These are phyloP conservation scores for Colletotrichum sp. DNA, from an alignment of 2,329 filamentous ascomycete genomes.

Conservation along the genomic window DNA sequence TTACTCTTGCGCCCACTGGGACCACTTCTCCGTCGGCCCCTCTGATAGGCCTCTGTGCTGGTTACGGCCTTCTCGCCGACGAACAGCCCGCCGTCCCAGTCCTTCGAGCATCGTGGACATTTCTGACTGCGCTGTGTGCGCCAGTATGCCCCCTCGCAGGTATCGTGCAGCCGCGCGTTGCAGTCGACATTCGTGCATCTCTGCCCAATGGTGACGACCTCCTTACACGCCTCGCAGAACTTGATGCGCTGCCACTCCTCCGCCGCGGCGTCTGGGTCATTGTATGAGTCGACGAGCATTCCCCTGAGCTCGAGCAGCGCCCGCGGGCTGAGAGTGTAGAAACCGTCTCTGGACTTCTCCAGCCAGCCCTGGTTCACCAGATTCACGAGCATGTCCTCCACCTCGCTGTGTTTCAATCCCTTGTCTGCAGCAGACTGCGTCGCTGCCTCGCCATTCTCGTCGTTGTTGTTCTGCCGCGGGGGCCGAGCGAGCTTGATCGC, in stretches of 20 bases:
- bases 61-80: conserved; percentile 65
- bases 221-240: conserved; percentile 85
- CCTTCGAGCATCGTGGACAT: conserved; percentile 66
- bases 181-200: conserved; percentile 76
- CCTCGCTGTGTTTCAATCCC: conserved; percentile 77
- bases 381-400: conserved; percentile 72
- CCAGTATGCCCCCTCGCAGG: conserved; percentile 78
- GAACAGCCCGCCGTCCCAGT: conserved; percentile 55
- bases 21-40: conserved; percentile 41
- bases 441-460: conserved; percentile 36
- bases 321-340: conserved; percentile 78
- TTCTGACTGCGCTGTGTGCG: conserved; percentile 63
- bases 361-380: conserved; percentile 87
- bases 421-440: conserved; percentile 43
- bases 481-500: conserved; percentile 73
- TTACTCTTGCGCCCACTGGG: conserved; percentile 36
- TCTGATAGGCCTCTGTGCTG: conserved; percentile 54
- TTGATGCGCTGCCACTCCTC: conserved; percentile 79
- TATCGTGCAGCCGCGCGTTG: conserved; percentile 74
- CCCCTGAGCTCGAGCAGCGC: conserved; percentile 83
- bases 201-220: conserved; percentile 86
- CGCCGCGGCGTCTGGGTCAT: conserved; percentile 69
- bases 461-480: conserved; percentile 38
- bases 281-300: conserved; percentile 91
- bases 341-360: conserved; percentile 72